phyloP scores from a whole-genome alignment of 2,329 filamentous ascomycete genomes.

The Purpureocillium lavendulum region DNA sequence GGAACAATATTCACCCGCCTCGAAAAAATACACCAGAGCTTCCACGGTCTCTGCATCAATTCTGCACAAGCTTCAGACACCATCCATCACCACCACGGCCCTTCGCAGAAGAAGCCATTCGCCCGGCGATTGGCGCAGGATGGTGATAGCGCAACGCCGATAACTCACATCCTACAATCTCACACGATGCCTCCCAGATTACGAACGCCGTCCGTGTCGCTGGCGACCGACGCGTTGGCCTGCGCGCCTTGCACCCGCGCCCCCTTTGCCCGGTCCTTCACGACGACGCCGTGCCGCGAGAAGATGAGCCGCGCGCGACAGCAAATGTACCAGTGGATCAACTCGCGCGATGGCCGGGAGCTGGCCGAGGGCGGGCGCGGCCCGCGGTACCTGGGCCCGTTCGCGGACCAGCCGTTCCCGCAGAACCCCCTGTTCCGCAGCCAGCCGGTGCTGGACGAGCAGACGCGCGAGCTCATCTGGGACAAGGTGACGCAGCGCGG shows the following conservation, averaged over 20 bases:
- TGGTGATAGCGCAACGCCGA: not conserved
- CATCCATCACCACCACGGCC: not conserved
- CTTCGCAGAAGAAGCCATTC: no score
- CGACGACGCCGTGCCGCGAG: conserved; percentile 27
- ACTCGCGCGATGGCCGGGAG: conserved; percentile 14
- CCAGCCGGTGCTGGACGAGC: conserved; percentile 65
- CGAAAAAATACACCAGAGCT: not conserved
- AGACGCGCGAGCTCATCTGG: conserved; percentile 67
- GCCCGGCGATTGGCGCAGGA: not conserved
- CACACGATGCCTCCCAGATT: conserved; percentile 10
- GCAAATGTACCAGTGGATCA: conserved; percentile 30
- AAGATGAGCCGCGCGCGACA: conserved; percentile 28
- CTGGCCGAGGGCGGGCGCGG: conserved; percentile 15
- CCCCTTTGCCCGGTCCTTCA: conserved; percentile 23
- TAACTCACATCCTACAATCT: no score
- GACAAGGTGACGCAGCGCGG: conserved; percentile 55
- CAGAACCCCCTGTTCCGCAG: conserved; percentile 63
- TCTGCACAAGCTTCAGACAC: not conserved
- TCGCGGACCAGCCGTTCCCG: conserved; percentile 57
- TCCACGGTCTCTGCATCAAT: not conserved
- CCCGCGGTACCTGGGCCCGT: conserved; percentile 28
- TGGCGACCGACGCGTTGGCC: conserved; percentile 15
- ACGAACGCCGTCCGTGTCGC: conserved; percentile 17
- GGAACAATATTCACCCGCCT: no score
- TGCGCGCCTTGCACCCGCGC: no score